Base-by-base conservation (phyloP, 2,329 filamentous ascomycete genomes). In the Orbilia quercus region DNA sequence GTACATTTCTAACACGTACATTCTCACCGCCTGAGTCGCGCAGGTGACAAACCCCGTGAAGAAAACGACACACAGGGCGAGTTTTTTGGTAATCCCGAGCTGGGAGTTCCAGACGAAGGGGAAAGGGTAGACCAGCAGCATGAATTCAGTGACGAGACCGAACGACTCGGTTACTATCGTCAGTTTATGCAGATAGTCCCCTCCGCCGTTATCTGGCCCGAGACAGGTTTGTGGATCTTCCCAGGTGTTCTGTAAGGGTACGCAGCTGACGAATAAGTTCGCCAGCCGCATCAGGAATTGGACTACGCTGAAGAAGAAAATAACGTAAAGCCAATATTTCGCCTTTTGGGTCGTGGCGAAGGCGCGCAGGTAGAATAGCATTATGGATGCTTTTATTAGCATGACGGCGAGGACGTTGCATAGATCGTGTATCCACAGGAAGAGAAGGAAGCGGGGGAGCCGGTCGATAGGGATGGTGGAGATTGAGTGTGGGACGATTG, bases 1-100 rank as follows among this genome's bases (percentile, higher is more conserved):
- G 51, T 63, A 72, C 58, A 58, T 63, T 45, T 72, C 67, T 18
- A 72, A 34, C 50, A 72, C 67, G 34, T 65, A 72, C 7, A 72
- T 47, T 53, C 67, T 58, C 1, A 72, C 67, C 53, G 58, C 67
- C 47, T 72, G 67, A 9, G 58, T 72, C 9, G 67, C 67, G 31
- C 67, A 72, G 11, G 67, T 63, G 14, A 72, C 59, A 18, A 59
- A 64, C 12, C 67, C 67, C 7, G 67, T 63, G 23, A 59, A 55
- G 53, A 72, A 72, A 5, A 64, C 67, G 9, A 64, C 60, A 14
- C 58, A 58, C 23, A 64, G 14, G 11, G 59, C 67, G 44, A 64
- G 16, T 14, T 72, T 72, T 23, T 57, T 72, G 16, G 58, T 31
- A 14, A 38, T 16, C 36, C 12, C n/a, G n/a, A 64, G 16, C 4